Base-by-base conservation (phyloP, 306 rosid species). In the Fagus crenata region DNA sequence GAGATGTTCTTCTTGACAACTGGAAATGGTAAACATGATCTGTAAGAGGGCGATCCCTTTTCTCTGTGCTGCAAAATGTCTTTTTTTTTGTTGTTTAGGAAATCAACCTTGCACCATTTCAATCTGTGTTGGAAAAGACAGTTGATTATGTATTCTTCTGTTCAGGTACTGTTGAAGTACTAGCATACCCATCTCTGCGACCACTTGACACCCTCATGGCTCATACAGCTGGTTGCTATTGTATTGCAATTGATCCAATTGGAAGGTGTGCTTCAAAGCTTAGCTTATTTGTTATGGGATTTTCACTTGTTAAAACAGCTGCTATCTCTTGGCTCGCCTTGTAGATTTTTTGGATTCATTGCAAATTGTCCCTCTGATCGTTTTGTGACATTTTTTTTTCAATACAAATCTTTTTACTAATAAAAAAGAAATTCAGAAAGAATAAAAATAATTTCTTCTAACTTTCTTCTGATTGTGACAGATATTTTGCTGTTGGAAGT, bases 141-240 rank as follows among this genome's bases (percentile, higher is more conserved):
- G 73, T 75, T 49, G 56, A 71, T 46, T 56, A 49, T 49, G 41
- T 64, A 59, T 55, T 79, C 31, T 67, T 78, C 36, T 71, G 59
- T 54, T 71, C 75, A 92, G 97, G 97, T 64, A 94, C 95, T 15
- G 98, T 94, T 71, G 98, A 95, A 85, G 96, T 95, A 69, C 85
- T 95, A 77, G 77, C 95, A 22, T 89, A 95, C 84, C 98, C 98
- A 17, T 95, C 98, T 46, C 97, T 95, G 80, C 85, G 81, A 58
- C 96, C 91, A 32, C 88, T 92, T 33, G 97, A 95, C 40, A 92
- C 97, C 58, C 95, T 95, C 61, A 86, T 88, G 97, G 98, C 98
- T 79, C 98, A 95, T 85, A 92, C 98, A 41, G 98, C 98, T 41
- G 98, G 97, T 59, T 95, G 98, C 84, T 92, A 95, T 85, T 92